A percentile compares a stretch with the other conserved stretches of the same genome.
Evolutionary conservation across 768 basidiomycete genomes (phyloP).

Genomic region (Paxillus rubicundulus): DNA sequence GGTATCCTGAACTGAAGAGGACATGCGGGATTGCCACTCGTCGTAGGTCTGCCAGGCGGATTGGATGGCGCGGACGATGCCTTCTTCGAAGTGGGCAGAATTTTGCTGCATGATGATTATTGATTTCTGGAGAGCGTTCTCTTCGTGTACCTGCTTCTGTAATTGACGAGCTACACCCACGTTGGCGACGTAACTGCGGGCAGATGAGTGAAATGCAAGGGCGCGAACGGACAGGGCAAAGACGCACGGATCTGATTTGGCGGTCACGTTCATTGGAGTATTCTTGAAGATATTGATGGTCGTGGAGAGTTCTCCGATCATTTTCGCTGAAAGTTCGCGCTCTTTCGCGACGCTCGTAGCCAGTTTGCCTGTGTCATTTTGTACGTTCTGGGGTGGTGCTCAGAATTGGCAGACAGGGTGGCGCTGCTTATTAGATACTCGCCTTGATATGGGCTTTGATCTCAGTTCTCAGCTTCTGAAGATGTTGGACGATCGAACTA

Average conservation of each 20-base stretch:
- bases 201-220: not conserved
- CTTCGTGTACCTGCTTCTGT: constrained; percentile 91
- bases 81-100: constrained; percentile 94
- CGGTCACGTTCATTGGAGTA: constrained; percentile 81
- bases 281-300: constrained; percentile 92
- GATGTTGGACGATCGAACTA: constrained; percentile 94
- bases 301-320: constrained; percentile 84
- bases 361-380: constrained; percentile 93
- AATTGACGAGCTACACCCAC: constrained; percentile 74
- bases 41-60: constrained; percentile 97
- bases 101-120: constrained; percentile 99
- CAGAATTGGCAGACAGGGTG: not conserved
- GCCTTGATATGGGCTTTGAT: constrained; percentile 99
- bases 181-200: constrained; percentile 63
- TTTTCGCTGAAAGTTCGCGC: constrained; percentile 75
- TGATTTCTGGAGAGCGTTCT: constrained; percentile 96
- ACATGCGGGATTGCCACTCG: constrained; percentile 88
- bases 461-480: constrained; percentile 91
- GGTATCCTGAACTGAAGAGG: constrained; percentile 66
- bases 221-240: not conserved
- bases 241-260: constrained; percentile 36
- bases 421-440: not conserved
- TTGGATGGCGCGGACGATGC: constrained; percentile 91
- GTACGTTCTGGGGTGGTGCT: constrained; percentile 62
- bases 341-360: constrained; percentile 91